Percentiles rank a stretch among this genome's conserved stretches.
Conservation (phyloP, 164 flowering plant genomes). For the Aristolochia fimbriata region DNA sequence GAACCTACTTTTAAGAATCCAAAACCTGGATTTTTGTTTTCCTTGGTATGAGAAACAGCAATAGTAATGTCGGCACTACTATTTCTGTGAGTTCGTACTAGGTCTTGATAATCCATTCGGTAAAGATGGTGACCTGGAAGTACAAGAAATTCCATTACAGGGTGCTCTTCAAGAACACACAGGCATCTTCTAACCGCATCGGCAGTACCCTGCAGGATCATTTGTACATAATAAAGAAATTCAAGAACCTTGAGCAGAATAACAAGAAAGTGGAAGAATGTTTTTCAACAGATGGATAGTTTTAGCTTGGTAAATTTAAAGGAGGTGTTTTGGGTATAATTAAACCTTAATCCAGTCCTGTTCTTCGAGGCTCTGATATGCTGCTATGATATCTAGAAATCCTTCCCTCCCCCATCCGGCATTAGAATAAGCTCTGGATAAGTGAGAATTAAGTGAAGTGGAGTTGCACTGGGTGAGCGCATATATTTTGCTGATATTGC, state of each 20-base stretch:
- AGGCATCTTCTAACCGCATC: slow-evolving; percentile 80
- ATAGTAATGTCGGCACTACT: slow-evolving; percentile 57
- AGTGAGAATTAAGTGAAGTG: slow-evolving; percentile 79
- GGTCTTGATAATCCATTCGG: slow-evolving; percentile 66
- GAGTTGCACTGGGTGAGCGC: slow-evolving; percentile 86
- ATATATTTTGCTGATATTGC: slow-evolving; percentile 63
- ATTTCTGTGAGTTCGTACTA: slow-evolving; percentile 44
- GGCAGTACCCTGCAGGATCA: slow-evolving; percentile 50
- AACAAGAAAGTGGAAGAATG: no score
- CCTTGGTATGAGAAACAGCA: slow-evolving; percentile 24
- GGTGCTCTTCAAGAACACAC: slow-evolving; percentile 68
- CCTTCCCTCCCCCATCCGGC: slow-evolving; percentile 48
- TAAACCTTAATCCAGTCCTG: slow-evolving; percentile 78
- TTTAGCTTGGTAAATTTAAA: no score
- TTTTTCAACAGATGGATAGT: no score
- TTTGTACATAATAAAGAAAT: background rate
- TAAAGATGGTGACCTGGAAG: slow-evolving; percentile 94
- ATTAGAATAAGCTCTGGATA: slow-evolving; percentile 58
- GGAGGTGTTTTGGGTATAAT: no score
- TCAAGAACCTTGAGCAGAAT: background rate
- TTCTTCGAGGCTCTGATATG: slow-evolving; percentile 67
- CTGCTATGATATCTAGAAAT: slow-evolving; percentile 70
- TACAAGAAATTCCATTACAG: slow-evolving; percentile 47
- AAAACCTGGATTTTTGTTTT: slow-evolving; percentile 30
- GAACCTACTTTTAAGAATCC: slow-evolving; percentile 38